Evolutionary conservation across 2,329 filamentous ascomycete species (phyloP), one percentile per base, ranked within the genome.

Genomic region (Epichloe sibirici): DNA sequence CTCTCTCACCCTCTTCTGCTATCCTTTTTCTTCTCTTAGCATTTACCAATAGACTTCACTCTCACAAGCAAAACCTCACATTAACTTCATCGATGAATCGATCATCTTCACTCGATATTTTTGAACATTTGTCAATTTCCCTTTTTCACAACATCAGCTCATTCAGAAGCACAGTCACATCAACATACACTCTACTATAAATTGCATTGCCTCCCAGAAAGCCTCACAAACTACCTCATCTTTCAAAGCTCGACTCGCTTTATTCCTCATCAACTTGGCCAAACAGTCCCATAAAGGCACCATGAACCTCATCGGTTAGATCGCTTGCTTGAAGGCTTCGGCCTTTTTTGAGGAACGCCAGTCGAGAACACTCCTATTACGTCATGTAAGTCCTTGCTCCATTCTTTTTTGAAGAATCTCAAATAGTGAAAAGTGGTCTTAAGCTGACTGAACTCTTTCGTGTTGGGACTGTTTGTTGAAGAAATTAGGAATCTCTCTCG

Each of bases 321-420:
- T 97, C 93, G 59, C 87, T 90, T 1, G 93, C 93, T 72, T 97
- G 93, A 65, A 98, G 71, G 64, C 87, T 89, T 57, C 93, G 79
- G 1, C 93, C 91, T 63, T 84, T 88, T 67, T 90, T 87, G 61
- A 80, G 75, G 69, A 94, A 98, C 0, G 93, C 93, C 54, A 90
- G 73, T 48, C 88, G 79, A 21, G 91, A 96, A 65, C 86, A 95
- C 66, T 95, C 80, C 79, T 81, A 53, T 44, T 6, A 38, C 42
- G 5, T 31, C 42, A 42, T 37, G 28, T 58, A 31, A 55, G 48
- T 23, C 6, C 34, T 8, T 17, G 37, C 3, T 11, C 28, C 28
- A 31, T 31, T 31, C 8, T 31, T 31, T 9, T 9, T 31, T 9
- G 28, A 31, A 31, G 8, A 31, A 31, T 11, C 9, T 31, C 28